Base-by-base conservation (phyloP, 441 rosid genomes). In the Sinapis alba region DNA sequence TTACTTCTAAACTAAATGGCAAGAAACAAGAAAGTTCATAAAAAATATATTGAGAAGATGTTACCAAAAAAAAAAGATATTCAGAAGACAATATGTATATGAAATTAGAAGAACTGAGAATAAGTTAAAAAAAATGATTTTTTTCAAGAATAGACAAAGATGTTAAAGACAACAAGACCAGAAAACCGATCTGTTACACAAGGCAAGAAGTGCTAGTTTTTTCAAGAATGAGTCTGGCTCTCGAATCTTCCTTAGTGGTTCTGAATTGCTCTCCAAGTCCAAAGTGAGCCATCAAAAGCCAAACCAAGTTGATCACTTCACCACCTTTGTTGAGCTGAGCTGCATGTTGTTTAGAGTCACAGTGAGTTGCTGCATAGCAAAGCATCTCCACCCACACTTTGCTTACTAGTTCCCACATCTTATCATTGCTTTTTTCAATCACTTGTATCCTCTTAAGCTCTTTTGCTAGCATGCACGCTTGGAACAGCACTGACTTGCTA, bases 271-370 rank as follows among this genome's bases (percentile, higher is more conserved):
- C 81, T 12, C 81, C 86, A 0, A 89, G 64, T 5, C 93, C 88
- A 21, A 87, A 75, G 69, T 87, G 88, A 72, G 88, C 84, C 88
- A 86, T 87, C 71, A 84, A 18, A 24, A 87, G 67, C 93, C 93
- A 89, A 61, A 86, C 85, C 16, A 84, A 79, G 19, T 81, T 84
- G 1, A 83, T n/a, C 1, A 87, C 71, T 83, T 89, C 85, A 10
- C 93, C 88, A 3, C 90, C 91, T 76, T 62, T 82, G 50, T 82
- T 82, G 11, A 83, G 72, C 13, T 77, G 83, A 19, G 85, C 81
- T 1, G 85, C 88, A 78, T 87, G 89, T 4, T 84, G 77, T 30
- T 60, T 80, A 3, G 86, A 81, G 18, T 77, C 68, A 78, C 90
- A 83, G 23, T 87, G 83, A 34, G 77, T 76, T 0, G 88, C 84